Base-by-base conservation (phyloP, 164 flowering plant species). In the Saururus chinensis region DNA sequence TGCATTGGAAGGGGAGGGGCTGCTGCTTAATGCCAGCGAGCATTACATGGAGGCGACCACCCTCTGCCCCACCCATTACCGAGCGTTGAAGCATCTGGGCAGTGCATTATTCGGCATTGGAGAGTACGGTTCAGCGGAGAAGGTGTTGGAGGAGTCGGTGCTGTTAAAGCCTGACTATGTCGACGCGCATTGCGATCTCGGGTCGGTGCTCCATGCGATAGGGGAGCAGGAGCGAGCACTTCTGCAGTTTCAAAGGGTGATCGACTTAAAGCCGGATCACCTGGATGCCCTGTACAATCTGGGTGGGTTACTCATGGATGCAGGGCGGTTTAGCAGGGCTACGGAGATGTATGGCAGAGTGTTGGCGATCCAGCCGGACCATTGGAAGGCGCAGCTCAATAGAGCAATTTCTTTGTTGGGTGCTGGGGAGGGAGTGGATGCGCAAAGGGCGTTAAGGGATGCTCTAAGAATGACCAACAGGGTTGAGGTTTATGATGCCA, bases 91-190 rank as follows among this genome's bases (percentile, higher is more conserved):
- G 67, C 71, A 57, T 10, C 30, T 68, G 57, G 71, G 71, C 11
- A 68, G 71, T 30, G 71, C 71, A 14, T n/a, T 68, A 45, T 68
- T 68, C 20, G 71, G 71, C 4, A 59, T 68, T n/a, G 71, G 71
- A n/a, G 71, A 68, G 54, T 68, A 63, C 53, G 26, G 55, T 11
- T 59, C 66, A 1, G 71, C 66, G 7, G 66, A 52, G 59, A 68
- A 58, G 63, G 66, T 63, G 26, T 25, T 68, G 66, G 71, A 68
- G 13, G 71, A 68, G 55, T 66, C 71, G 0, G 51, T 68, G 16
- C 51, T 68, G 17, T 52, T 68, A 45, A 58, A 63, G 19, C 63
- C 67, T 24, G 66, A 68, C 9, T 68, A 63, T 19, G 53, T 63
- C 2, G 71, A 68, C 22, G 71, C 71, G 1, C 66, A 63, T 21